Evolutionary conservation across 2,329 filamentous ascomycete species (phyloP), one percentile per base, ranked within the genome.

Genomic region (Xylaria sp.): DNA sequence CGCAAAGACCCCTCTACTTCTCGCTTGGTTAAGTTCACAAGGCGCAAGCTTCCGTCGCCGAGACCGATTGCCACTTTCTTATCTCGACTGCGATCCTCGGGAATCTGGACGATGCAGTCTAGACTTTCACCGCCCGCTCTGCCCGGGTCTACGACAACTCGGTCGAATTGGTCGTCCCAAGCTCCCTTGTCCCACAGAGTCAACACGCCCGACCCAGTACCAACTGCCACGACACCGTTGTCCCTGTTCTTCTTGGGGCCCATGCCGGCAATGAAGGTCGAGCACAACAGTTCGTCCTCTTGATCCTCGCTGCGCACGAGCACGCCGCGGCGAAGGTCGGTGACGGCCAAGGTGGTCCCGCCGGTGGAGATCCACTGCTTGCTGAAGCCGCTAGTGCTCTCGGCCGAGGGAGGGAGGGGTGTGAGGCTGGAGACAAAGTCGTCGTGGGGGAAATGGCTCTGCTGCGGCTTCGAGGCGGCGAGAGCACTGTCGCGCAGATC

Each of bases 361-460:
- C 95, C 95, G 0, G 93, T 97, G 37, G 90, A 95, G 54, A 97
- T 85, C 90, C 93, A 99, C 78, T 98, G 94, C 78, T 97, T 97
- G 70, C 91, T 88, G 74, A 91, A 94, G 4, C 93, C 93, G 17
- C 90, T 94, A 0, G 92, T 97, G 75, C 90, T 95, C 58, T 90
- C 87, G 29, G 88, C 84, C 1, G 90, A 89, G 0, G 93, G 85
- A 0, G 93, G 93, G 0, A 99, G 85, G 1, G 93, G 88, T 0
- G 91, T 90, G 44, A 99, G 83, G 51, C 91, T 93, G 31, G 93
- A 95, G 56, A 99, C 87, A 76, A 97, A 97, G 79, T 98, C 94
- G 70, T 91, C 88, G 77, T 99, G 95, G 0, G 94, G 94, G 65
- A 88, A 88, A 73, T 94, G 89, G 9, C 92, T 93, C 72, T 93